Base-by-base conservation (phyloP, 1,139 yeast genomes). In the Pichia sp. region DNA sequence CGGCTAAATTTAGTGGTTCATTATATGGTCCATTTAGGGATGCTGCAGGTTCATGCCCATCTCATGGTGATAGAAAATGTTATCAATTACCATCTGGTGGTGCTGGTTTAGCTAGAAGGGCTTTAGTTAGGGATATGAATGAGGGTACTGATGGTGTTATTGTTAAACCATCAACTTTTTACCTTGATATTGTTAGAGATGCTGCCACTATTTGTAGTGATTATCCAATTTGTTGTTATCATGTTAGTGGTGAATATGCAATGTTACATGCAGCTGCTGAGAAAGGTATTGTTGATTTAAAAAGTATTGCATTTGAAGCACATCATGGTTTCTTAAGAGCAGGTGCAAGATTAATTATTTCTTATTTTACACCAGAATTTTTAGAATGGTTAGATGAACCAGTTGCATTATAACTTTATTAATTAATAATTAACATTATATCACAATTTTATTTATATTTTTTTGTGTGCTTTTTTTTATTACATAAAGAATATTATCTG, bases 211-310 rank as follows among this genome's bases (percentile, higher is more conserved):
- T 90, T 45, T 87, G 96, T 62, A 66, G 71, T 45, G 94, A 92
- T 63, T 78, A 84, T 56, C 98, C 98, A 28, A 71, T 92, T 42
- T 89, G 96, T 61, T 94, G 95, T 26, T 92, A 92, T 66, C 98
- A 94, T 64, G 99, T 92, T 30, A 81, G 94, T 64, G 99, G 99
- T 40, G 99, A 92, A 66, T 92, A 79, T 62, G 97, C 98, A 41
- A 92, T 94, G 98, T 69, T 92, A 53, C 96, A 90, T 62, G 98
- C 98, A 9, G 98, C 97, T 42, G 97, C 97, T 29, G 97, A 90
- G 58, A 90, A 90, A 72, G 96, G 95, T 26, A 76, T 90, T 46
- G 87, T 83, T 49, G 97, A 92, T 63, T 73, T 94, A 65, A 84
- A 87, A 65, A 73, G 79, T 8, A 84, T 92, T 66, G 98, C 97